A percentile compares a stretch with the other conserved stretches of the same genome.
Evolutionary conservation across 108 stramenopile species (phyloP).

Genomic region (Aurantiochytrium sp.): DNA sequence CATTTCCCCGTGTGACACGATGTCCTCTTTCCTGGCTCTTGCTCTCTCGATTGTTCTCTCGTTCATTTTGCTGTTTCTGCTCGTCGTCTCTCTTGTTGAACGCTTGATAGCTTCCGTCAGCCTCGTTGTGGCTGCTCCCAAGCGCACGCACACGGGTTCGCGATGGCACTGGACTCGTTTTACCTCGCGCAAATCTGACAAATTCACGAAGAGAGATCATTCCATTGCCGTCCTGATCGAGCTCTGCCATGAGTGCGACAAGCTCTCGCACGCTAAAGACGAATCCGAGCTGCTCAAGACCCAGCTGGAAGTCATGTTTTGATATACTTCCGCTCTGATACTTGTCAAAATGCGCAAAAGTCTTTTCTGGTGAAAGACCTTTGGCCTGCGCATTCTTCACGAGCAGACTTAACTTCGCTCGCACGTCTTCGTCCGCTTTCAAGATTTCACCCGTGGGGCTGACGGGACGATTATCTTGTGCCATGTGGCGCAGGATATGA

Average conservation of each 20-base stretch:
- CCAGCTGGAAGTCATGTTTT: not conserved
- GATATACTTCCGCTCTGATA: not conserved
- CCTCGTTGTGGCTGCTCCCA: not conserved
- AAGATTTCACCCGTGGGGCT: not conserved
- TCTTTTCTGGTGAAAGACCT: not conserved
- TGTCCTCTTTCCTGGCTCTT: not conserved
- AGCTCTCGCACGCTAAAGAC: not conserved
- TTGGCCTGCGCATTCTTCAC: not conserved
- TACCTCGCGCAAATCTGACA: not conserved
- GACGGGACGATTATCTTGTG: not conserved
- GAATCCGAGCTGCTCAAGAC: not conserved
- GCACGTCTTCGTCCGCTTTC: not conserved
- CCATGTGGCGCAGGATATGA: not conserved
- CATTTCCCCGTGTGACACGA: too few species aligned
- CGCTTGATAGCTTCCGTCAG: too few species aligned
- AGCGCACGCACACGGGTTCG: not conserved
- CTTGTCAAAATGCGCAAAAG: conserved; percentile 7
- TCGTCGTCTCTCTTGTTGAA: too few species aligned
- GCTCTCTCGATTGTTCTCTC: not conserved
- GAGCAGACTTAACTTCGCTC: not conserved
- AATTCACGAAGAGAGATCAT: not conserved
- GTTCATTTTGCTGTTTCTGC: too few species aligned
- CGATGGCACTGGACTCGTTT: not conserved
- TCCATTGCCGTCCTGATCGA: not conserved
- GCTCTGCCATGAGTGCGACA: not conserved